A percentile compares a stretch with the other conserved stretches of the same genome.
phyloP scores from a whole-genome alignment of 352 stramenopile species.

The Halophytophthora polymorphica region DNA sequence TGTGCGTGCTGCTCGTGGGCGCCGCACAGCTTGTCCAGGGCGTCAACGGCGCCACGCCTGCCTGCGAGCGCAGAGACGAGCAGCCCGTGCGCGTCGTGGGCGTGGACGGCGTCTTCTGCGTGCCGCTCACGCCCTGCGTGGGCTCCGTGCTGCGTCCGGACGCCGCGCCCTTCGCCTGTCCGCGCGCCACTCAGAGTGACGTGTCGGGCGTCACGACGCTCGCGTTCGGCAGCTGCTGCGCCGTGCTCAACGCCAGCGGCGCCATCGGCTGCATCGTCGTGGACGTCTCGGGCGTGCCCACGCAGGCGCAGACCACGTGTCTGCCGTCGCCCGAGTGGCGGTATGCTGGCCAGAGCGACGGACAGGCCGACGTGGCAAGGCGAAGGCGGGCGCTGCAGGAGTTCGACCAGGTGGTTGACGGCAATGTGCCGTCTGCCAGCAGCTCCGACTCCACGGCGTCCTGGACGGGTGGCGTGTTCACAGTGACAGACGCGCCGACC shows the following conservation, averaged over 20 bases:
- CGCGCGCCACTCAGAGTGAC: constrained; percentile 22
- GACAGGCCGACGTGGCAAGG: constrained; percentile 9
- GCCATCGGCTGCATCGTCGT: constrained; percentile 32
- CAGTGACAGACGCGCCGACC: too few relatives aligned
- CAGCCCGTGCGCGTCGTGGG: constrained; percentile 31
- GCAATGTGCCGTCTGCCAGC: too few relatives aligned
- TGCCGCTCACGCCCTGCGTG: constrained; percentile 29
- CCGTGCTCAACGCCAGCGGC: constrained; percentile 25
- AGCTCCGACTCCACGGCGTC: too few relatives aligned
- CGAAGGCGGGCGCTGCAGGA: too few relatives aligned
- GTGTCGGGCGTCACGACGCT: constrained; percentile 17
- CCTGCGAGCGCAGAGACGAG: constrained; percentile 10
- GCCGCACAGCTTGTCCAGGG: constrained; percentile 1
- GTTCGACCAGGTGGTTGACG: too few relatives aligned
- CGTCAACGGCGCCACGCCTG: constrained; percentile 2
- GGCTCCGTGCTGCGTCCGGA: constrained; percentile 9
- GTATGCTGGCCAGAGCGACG: constrained; percentile 12
- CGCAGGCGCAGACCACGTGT: constrained; percentile 15
- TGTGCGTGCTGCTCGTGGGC: constrained; percentile 12
- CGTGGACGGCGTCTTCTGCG: constrained; percentile 35
- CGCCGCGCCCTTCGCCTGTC: constrained; percentile 28
- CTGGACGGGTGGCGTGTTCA: too few relatives aligned
- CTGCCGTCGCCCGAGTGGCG: constrained; percentile 20
- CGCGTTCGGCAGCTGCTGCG: constrained; percentile 40
- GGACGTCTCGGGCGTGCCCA: constrained; percentile 1